Evolutionary conservation across 768 basidiomycete species (phyloP), one percentile per base, ranked within the genome.

Genomic region (Tulasnella sp.): DNA sequence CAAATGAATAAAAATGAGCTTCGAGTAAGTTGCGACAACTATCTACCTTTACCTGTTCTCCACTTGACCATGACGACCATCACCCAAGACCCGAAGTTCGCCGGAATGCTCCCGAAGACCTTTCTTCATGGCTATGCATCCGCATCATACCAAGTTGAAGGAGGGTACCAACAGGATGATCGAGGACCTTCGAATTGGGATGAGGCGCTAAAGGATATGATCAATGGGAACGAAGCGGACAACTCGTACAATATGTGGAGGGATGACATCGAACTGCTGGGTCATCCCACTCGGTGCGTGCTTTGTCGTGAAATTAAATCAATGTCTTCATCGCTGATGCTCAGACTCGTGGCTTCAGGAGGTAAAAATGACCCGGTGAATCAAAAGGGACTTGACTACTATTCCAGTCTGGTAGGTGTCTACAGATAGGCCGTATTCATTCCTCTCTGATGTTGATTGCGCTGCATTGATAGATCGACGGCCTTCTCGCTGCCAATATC

Each of bases 131-230:
- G 34, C 34, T 38, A 38, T 15, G 5, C 34, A 5, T 38, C 34
- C 5, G 70, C 70, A 1, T 44, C 66, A 60, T 85, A 85, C 69
- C 85, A 87, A 71, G 81, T 86, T 53, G 85, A 87, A 68, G 85
- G 84, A 29, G 81, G 83, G 0, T 72, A 75, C 22, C 68, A 76
- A 53, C 74, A 72, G 19, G 81, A 79, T 61, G 80, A 81, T 12
- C 79, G 82, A 48, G 82, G 81, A 9, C 79, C 79, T 65, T 82
- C 81, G 10, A 79, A 85, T 63, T 87, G 85, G 85, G 84, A 88
- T 65, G 55, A 59, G 10, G 34, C 49, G n/a, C 41, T 64, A 22
- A 80, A 78, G 67, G 85, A 83, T 69, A 76, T 76, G 51, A 67
- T 70, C 17, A 74, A 80, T 67, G 84, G 83, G 4, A 82, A 84